Conservation (phyloP, 176 grass and related monocot genomes). For the Eleusine indica region DNA sequence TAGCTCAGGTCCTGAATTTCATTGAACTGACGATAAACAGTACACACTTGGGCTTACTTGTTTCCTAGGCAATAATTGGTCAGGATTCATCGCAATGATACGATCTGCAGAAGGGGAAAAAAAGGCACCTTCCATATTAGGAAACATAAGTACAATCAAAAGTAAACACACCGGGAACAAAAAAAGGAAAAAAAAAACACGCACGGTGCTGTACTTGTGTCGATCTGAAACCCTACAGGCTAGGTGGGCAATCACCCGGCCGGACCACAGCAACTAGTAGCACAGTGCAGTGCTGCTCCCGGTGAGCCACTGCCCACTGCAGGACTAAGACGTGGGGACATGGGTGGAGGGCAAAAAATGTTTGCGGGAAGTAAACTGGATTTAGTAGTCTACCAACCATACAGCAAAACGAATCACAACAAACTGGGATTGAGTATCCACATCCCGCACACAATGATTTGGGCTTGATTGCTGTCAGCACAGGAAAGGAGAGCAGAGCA, state of each 20-base stretch:
- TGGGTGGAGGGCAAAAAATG: neutral
- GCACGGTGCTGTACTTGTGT: conserved; percentile 33
- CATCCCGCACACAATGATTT: neutral
- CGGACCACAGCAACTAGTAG: conserved; percentile 19
- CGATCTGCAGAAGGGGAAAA: neutral
- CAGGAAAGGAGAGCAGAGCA: neutral
- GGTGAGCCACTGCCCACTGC: neutral
- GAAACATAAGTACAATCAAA: conserved; percentile 19
- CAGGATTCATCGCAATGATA: conserved; percentile 18
- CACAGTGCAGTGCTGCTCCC: conserved; percentile 15
- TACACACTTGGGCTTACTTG: conserved; percentile 23
- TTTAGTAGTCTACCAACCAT: neutral
- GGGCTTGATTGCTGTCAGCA: neutral
- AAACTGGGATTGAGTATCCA: neutral
- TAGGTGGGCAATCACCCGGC: neutral
- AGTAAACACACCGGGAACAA: conserved; percentile 16
- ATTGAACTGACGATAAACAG: neutral
- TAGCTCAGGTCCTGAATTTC: neutral
- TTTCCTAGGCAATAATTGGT: neutral
- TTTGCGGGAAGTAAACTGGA: neutral
- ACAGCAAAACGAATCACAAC: neutral
- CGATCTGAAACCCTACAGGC: conserved; percentile 22
- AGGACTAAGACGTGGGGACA: neutral
- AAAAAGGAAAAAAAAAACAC: neutral
- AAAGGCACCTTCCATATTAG: neutral